Evolutionary conservation across 2,329 filamentous ascomycete species (phyloP), one percentile per base, ranked within the genome.

Genomic region (Cladorrhinum sp.): DNA sequence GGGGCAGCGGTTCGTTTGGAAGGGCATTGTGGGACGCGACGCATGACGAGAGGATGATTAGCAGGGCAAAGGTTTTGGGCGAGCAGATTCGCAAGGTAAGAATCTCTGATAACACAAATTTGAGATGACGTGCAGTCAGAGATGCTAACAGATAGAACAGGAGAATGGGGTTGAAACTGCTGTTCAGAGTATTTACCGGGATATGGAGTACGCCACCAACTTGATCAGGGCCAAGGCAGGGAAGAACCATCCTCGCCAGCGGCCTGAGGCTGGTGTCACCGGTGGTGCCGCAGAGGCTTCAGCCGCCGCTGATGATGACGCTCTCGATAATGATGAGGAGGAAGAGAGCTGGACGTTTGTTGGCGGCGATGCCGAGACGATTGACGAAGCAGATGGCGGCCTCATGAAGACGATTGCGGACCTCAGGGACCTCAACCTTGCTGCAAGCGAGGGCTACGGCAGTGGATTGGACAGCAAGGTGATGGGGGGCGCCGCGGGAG

Each of bases 281-380:
- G 42, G n/a, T 2, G 72, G 75, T 48, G 71, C 70, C 28, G 69
- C 69, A 6, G 74, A 73, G 5, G 73, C 73, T 50, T 67, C 54
- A 1, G 67, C 66, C 53, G 72, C 65, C 55, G 69, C 66, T 61
- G 76, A 73, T 63, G 73, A 69, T 57, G 73, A 76, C 18, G 79
- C 83, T 42, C 80, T 85, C 55, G 77, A 82, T 12, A 77, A 76
- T 51, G 87, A 87, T 30, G 86, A 88, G 12, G 88, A 89, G 63
- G 87, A 91, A 69, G 92, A 96, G 72, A 91, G 88, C 71, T 98
- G 93, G 94, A 97, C 93, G 0, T 92, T 97, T 74, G 83, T 97
- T 20, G 92, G 91, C 5, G 77, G 74, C 57, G 79, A 80, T 64
- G 76, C 76, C 0, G 79, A 81, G 52, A 74, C 77, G 1, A 78